phyloP scores from a whole-genome alignment of 2,329 filamentous ascomycete genomes.

The Raffaelea deltoideospora region DNA sequence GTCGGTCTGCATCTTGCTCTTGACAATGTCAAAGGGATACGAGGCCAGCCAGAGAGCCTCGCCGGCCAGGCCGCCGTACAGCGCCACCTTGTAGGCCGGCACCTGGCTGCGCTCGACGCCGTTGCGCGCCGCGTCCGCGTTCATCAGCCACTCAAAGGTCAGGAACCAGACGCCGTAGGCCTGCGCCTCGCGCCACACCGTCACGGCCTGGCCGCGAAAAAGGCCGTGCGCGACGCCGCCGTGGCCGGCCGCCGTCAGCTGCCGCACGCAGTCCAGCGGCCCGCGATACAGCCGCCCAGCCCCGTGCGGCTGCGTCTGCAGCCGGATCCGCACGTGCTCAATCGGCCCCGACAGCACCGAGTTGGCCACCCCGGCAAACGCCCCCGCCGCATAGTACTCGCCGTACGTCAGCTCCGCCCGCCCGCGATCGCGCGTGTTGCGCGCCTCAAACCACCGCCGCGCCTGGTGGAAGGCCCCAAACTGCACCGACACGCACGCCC shows the following conservation, averaged over 20 bases:
- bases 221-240: constrained; percentile 58
- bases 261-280: constrained; percentile 78
- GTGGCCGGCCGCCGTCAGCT: constrained; percentile 55
- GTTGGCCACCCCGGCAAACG: constrained; percentile 87
- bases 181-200: constrained; percentile 74
- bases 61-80: constrained; percentile 85
- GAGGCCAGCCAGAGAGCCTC: constrained; percentile 87
- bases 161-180: constrained; percentile 96
- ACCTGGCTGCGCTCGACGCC: constrained; percentile 60
- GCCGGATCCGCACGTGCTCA: constrained; percentile 88
- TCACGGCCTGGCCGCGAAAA: constrained; percentile 80
- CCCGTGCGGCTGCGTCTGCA: constrained; percentile 93
- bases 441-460: constrained; percentile 67
- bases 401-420: constrained; percentile 50
- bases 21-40: constrained; percentile 93
- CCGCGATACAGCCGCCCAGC: constrained; percentile 58
- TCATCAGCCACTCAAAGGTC: constrained; percentile 93
- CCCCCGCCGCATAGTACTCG: constrained; percentile 83
- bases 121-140: constrained; percentile 69
- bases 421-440: constrained; percentile 35
- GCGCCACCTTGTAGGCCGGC: constrained; percentile 69
- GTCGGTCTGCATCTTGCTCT: constrained; percentile 99
- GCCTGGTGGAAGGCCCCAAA: constrained; percentile 95
- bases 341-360: constrained; percentile 78
- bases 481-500: constrained; percentile 94